Evolutionary conservation across 1,284 basidiomycete species (phyloP), one percentile per base, ranked within the genome.

Genomic region (Rhodotorula sp.): DNA sequence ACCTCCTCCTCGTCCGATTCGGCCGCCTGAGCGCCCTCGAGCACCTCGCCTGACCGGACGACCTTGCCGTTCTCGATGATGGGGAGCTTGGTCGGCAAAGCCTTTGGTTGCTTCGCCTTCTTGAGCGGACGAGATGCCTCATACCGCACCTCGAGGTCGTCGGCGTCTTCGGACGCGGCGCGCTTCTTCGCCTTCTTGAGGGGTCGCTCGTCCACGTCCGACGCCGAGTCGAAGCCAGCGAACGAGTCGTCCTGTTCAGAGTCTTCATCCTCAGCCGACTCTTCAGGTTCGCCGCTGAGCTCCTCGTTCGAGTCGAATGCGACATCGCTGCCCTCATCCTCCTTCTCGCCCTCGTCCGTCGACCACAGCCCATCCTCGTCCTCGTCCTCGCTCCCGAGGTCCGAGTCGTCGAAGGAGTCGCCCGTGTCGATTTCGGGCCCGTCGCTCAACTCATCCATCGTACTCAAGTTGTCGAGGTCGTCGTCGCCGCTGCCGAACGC

Each of bases 361-460:
- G 56, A 51, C 66, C 62, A 67, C 24, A 61, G 36, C 17, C 66
- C 66, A 39, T 82, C 81, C 48, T 83, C 81, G 36, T 84, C 82
- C 46, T 80, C 78, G 27, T 83, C 81, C 32, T 83, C 82, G 32
- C 81, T 81, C 54, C 82, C 82, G 24, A 81, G 79, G 32, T 78
- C 79, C 34, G 79, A 77, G 59, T 79, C 79, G 49, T 82, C 81
- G 36, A 84, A 81, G 27, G 81, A 75, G 48, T 85, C 83, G 44
- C 44, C 62, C 77, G 74, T 91, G 89, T 36, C 86, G 81, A 86
- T 88, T 87, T 81, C 49, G 19, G 32, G 48, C 13, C 59, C 65
- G 27, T 92, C 91, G 73, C 90, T 87, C 29, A 87, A 88, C 55
- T 76, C 82, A 82, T 87, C 86, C 88, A 70, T 84, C 79, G 71